phyloP scores from a whole-genome alignment of 129 eudicot genomes.

The Oenanthe sinensis region DNA sequence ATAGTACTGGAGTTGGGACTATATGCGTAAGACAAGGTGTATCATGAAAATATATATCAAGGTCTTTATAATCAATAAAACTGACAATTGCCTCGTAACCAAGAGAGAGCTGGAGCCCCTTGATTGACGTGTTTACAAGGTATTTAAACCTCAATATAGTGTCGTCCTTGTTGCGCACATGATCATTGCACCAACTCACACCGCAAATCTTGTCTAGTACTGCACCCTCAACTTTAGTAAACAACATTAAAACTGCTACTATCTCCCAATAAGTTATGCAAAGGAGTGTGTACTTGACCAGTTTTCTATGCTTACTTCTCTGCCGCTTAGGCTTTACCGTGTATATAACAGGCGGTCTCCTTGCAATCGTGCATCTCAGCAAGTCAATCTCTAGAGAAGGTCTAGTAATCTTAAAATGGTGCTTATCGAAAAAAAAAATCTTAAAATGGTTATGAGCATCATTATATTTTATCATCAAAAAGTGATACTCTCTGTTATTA shows the following conservation, averaged over 20 bases:
- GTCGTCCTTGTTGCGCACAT: background rate
- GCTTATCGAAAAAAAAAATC: too few relatives aligned
- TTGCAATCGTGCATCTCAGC: too few relatives aligned
- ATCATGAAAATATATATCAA: accelerated
- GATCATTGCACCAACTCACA: background rate
- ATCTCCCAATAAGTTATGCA: too few relatives aligned
- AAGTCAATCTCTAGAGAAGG: too few relatives aligned
- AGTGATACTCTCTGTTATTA: too few relatives aligned
- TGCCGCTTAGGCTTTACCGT: too few relatives aligned
- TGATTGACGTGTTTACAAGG: background rate
- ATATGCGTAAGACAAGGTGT: background rate
- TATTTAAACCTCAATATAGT: background rate
- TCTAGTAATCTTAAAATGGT: too few relatives aligned
- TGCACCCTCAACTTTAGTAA: background rate
- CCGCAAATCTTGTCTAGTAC: background rate
- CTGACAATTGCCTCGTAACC: background rate
- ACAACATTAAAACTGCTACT: background rate
- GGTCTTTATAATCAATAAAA: background rate
- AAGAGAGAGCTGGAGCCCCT: background rate
- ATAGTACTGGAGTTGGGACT: background rate
- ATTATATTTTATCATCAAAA: too few relatives aligned
- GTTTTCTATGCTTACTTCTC: too few relatives aligned
- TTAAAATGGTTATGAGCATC: too few relatives aligned
- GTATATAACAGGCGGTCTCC: too few relatives aligned
- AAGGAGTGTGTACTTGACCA: too few relatives aligned